Percentiles rank a stretch among this genome's conserved stretches.
Evolutionary conservation across 768 basidiomycete genomes (phyloP).

Genomic region (Tephrocybe sp.): DNA sequence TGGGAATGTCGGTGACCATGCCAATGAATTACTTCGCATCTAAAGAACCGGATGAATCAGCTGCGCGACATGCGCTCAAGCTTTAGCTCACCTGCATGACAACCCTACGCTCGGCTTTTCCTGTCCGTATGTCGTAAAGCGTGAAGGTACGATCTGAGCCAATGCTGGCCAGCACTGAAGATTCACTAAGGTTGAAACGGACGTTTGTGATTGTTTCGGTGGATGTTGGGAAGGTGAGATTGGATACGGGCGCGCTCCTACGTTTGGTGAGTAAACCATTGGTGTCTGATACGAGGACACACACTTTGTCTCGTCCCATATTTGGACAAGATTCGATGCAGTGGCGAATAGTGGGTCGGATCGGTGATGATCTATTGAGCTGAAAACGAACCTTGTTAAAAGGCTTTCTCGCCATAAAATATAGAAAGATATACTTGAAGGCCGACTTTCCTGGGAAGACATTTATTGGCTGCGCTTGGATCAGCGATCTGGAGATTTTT

Average conservation of each 20-base stretch:
- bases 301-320: conserved; percentile 98
- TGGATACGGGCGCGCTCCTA: conserved; percentile 83
- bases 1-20: conserved; percentile 97
- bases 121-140: conserved; percentile 94
- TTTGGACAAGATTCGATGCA: conserved; percentile 88
- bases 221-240: conserved; percentile 83
- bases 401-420: background rate
- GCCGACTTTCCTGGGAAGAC: conserved; percentile 85
- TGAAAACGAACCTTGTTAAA: conserved; percentile 33
- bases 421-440: conserved; percentile 66
- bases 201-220: conserved; percentile 88
- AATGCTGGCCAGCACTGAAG: conserved; percentile 91
- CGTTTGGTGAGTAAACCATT: conserved; percentile 4
- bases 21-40: conserved; percentile 87
- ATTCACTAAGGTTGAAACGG: conserved; percentile 92
- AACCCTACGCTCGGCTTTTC: conserved; percentile 89
- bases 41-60: conserved; percentile 23
- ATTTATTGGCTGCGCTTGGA: conserved; percentile 55
- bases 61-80: background rate
- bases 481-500: background rate
- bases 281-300: conserved; percentile 18
- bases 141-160: conserved; percentile 96
- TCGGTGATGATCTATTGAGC: conserved; percentile 93
- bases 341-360: conserved; percentile 91
- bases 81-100: conserved; percentile 73